A percentile compares a stretch with the other conserved stretches of the same genome.
phyloP scores from a whole-genome alignment of 129 eudicot species.

The Artemisia argyi region DNA sequence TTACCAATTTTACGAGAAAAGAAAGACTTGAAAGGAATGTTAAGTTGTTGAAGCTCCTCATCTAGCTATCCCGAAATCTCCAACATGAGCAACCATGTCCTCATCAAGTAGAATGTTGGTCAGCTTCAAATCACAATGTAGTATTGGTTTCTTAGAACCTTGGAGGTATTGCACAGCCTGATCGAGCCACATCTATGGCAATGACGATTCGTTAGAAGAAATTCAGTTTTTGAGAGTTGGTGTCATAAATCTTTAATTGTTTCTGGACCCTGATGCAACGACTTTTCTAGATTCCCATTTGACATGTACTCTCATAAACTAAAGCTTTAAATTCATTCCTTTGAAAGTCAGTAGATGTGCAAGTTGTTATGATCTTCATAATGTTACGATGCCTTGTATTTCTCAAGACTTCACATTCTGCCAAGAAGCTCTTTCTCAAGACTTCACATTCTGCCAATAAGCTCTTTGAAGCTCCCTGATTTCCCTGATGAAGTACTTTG shows the following conservation, averaged over 20 bases:
- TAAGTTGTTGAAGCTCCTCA: too few species aligned
- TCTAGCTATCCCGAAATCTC: conserved; percentile 45
- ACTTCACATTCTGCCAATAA: conserved; percentile 27
- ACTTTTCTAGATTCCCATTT: conserved; percentile 40
- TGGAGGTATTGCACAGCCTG: conserved; percentile 37
- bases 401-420: conserved; percentile 44
- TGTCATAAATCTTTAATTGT: conserved; percentile 12
- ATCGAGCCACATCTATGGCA: conserved; percentile 38
- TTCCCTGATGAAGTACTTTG: conserved; percentile 38
- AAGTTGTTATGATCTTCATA: conserved; percentile 31
- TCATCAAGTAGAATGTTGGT: conserved; percentile 39
- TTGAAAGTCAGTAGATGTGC: conserved; percentile 38
- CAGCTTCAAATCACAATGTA: conserved; percentile 44
- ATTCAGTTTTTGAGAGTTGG: background rate
- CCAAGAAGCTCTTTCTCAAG: too few species aligned
- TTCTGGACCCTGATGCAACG: conserved; percentile 34
- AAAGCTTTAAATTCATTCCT: conserved; percentile 43
- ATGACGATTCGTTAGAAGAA: conserved; percentile 28
- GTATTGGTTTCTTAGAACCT: conserved; percentile 25
- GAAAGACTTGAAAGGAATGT: too few species aligned
- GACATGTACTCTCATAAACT: conserved; percentile 36
- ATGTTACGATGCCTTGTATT: conserved; percentile 39
- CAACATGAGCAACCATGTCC: conserved; percentile 38
- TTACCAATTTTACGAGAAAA: too few species aligned
- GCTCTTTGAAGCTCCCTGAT: conserved; percentile 37